phyloP scores from a whole-genome alignment of 768 basidiomycete species.

The Pleurotus ostreatus region DNA sequence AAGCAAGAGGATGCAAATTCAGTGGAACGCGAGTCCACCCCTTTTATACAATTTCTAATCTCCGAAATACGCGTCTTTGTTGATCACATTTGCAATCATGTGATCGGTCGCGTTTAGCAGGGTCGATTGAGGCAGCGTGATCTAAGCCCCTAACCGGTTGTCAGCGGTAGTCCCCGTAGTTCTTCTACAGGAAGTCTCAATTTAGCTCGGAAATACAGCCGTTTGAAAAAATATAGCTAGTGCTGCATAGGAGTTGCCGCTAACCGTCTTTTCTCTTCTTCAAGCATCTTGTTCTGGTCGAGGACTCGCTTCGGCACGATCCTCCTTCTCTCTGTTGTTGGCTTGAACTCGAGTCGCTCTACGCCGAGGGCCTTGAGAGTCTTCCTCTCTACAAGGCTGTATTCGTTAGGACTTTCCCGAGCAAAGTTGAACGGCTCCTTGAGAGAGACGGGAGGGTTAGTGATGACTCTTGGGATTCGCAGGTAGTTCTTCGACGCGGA shows the following conservation, averaged over 20 bases:
- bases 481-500: constrained; percentile 58
- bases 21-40: constrained; percentile 16
- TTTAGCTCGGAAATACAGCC: too few relatives aligned
- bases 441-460: constrained; percentile 59
- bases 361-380: constrained; percentile 51
- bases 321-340: constrained; percentile 41
- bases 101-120: background rate
- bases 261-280: constrained; percentile 43
- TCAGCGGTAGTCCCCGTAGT: too few relatives aligned
- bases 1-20: constrained; percentile 16
- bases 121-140: too few relatives aligned
- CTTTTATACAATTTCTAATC: constrained; percentile 5
- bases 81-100: background rate
- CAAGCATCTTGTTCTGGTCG: constrained; percentile 43
- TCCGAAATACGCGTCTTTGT: constrained; percentile 7
- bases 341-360: constrained; percentile 39
- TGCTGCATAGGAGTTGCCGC: constrained; percentile 1
- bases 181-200: too few relatives aligned
- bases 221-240: too few relatives aligned
- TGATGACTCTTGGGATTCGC: constrained; percentile 55
- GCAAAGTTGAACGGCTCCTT: constrained; percentile 52
- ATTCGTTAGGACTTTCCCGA: constrained; percentile 39
- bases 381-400: constrained; percentile 56
- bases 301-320: constrained; percentile 43
- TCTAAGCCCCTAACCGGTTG: too few relatives aligned